Evolutionary conservation across 2,329 filamentous ascomycete genomes (phyloP).

Genomic region (Macrophomina pseudophaseolina): DNA sequence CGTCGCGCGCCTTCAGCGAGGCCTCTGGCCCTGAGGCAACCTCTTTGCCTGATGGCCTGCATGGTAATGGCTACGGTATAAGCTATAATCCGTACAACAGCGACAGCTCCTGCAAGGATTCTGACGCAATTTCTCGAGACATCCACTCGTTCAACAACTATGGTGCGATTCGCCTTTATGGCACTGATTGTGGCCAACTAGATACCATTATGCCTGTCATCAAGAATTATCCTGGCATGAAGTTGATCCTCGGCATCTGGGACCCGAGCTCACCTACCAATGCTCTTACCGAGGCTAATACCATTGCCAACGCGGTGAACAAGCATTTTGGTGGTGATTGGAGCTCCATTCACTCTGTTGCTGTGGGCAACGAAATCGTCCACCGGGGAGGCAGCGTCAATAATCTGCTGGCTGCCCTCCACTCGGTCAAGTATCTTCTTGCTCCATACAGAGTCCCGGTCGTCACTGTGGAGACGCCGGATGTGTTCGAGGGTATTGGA

Average conservation of each 20-base stretch:
- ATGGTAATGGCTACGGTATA: constrained; percentile 19
- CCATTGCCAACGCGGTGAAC: constrained; percentile 63
- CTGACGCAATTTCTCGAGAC: constrained; percentile 67
- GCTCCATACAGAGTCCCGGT: constrained; percentile 72
- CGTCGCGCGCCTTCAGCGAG: background rate
- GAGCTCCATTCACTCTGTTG: constrained; percentile 71
- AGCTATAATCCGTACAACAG: constrained; percentile 24
- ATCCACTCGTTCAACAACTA: constrained; percentile 65
- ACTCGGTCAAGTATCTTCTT: constrained; percentile 62
- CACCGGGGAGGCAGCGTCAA: constrained; percentile 57
- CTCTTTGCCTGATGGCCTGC: background rate
- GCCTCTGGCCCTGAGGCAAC: background rate
- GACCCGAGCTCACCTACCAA: constrained; percentile 53
- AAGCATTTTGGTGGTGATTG: constrained; percentile 60
- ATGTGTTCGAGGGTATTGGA: constrained; percentile 65
- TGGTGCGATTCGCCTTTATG: constrained; percentile 75
- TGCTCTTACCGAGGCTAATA: constrained; percentile 59
- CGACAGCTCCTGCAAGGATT: constrained; percentile 66
- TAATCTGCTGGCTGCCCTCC: constrained; percentile 64
- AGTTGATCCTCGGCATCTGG: constrained; percentile 76
- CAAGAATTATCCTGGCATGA: constrained; percentile 60
- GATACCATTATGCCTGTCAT: constrained; percentile 66
- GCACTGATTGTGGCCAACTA: constrained; percentile 78
- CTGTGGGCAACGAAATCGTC: constrained; percentile 81
- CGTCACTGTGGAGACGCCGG: constrained; percentile 80